Percentiles rank a stretch among this genome's conserved stretches.
Evolutionary conservation across 1,284 basidiomycete genomes (phyloP).

Genomic region (Pisolithus thermaeus): DNA sequence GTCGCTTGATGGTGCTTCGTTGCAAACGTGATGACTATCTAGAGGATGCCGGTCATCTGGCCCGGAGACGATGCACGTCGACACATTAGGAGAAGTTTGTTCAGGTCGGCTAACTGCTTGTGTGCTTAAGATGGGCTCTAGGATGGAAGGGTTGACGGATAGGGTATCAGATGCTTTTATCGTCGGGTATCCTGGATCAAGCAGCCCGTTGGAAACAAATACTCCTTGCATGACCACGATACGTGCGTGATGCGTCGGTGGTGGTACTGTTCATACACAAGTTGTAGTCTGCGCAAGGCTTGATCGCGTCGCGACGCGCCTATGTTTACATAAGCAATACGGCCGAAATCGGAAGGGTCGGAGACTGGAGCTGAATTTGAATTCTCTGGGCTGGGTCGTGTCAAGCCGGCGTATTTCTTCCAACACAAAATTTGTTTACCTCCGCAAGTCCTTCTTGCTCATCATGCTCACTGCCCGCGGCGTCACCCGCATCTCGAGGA

Average conservation of each 20-base stretch:
- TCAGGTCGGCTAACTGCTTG: too few relatives aligned
- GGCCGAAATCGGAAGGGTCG: constrained; percentile 28
- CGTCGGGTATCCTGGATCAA: constrained; percentile 4
- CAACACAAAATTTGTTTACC: constrained; percentile 9
- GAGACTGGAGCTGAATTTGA: constrained; percentile 23
- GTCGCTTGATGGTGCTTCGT: too few relatives aligned
- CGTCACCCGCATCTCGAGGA: constrained; percentile 76
- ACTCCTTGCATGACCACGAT: constrained; percentile 6
- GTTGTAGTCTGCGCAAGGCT: too few relatives aligned
- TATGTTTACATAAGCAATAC: constrained; percentile 21
- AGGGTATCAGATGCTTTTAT: not conserved
- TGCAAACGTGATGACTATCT: too few relatives aligned
- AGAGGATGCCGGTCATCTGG: too few relatives aligned
- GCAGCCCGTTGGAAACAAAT: constrained; percentile 24
- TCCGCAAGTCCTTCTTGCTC: constrained; percentile 25
- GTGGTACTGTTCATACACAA: too few relatives aligned
- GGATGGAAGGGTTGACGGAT: too few relatives aligned
- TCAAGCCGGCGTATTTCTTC: constrained; percentile 28
- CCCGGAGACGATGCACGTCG: too few relatives aligned
- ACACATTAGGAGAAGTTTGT: not conserved
- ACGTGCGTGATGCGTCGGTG: too few relatives aligned
- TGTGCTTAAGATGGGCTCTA: not conserved
- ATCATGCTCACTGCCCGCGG: constrained; percentile 79
- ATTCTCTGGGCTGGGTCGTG: constrained; percentile 15
- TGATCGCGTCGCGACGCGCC: not conserved